Base-by-base conservation (phyloP, 306 rosid genomes). In the Trifolium repens region DNA sequence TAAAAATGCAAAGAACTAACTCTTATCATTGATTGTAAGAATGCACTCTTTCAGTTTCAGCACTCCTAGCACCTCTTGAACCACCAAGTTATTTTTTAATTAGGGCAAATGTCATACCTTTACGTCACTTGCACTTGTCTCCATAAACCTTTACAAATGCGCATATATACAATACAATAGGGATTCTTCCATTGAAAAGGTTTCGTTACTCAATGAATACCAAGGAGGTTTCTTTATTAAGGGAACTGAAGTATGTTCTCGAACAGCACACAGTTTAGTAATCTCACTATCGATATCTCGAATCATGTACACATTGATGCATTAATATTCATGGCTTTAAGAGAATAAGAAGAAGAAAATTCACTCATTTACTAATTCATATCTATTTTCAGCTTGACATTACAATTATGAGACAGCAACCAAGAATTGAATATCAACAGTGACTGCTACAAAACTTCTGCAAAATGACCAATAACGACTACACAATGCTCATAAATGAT, bases 391-490 rank as follows among this genome's bases (percentile, higher is more conserved):
- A 78, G 39, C 67, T 75, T 75, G 79, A 75, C 69, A 81, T 81
- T 79, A 85, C 88, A 85, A 78, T 71, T 59, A 75, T 60, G 63
- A 47, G 79, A 71, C 74, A 72, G 67, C 43, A 78, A 49, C 71
- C 78, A 81, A 84, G 77, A 81, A 85, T 52, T 75, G 82, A 66
- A 85, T 85, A 81, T 85, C 79, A 75, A 81, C 79, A 58, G 72
- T 73, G 82, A 60, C 84, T 67, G 84, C 88, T 72, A 85, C 88
- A 85, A 81, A 81, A 85, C 79, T 75, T 72, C 66, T 74, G 83
- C 44, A 72, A 76, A 80, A 79, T 47, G 71, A 75, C 85, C 81
- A 75, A 81, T 73, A 81, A 75, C 72, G 63, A 77, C 82, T 71
- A 80, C 85, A 85, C 78, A 85, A 78, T 71, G 84, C 86, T 75